phyloP scores from a whole-genome alignment of 768 basidiomycete species.

The Tephrocybe sp. region DNA sequence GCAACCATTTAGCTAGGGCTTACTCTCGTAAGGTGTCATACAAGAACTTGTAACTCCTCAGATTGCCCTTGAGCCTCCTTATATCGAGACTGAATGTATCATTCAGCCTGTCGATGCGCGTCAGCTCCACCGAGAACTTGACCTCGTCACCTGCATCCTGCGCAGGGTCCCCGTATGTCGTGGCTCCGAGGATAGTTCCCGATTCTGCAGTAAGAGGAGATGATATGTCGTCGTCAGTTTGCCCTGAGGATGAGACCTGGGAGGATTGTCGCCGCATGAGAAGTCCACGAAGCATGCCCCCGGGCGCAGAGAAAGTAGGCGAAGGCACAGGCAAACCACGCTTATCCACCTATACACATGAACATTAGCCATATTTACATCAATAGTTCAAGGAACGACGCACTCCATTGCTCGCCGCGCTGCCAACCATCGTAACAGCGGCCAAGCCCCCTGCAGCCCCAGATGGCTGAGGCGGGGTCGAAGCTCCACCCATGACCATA shows the following conservation, averaged over 20 bases:
- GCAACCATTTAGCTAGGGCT: conserved; percentile 28
- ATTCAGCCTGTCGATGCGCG: conserved; percentile 83
- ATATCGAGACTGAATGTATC: conserved; percentile 93
- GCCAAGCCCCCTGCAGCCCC: conserved; percentile 46
- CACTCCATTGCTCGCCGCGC: conserved; percentile 86
- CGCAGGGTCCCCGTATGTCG: conserved; percentile 75
- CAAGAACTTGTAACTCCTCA: conserved; percentile 91
- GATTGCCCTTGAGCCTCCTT: conserved; percentile 86
- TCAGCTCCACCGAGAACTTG: conserved; percentile 93
- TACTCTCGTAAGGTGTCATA: conserved; percentile 88
- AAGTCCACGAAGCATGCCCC: conserved; percentile 84
- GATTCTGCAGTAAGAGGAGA: conserved; percentile 41
- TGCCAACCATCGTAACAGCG: conserved; percentile 76
- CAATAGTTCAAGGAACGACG: conserved; percentile 32
- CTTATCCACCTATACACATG: conserved; percentile 69
- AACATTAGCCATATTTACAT: conserved; percentile 3
- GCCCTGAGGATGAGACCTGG: conserved; percentile 53
- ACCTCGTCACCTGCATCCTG: conserved; percentile 95
- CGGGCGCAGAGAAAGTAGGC: conserved; percentile 64
- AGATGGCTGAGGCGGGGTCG: conserved; percentile 19
- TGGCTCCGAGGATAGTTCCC: conserved; percentile 38
- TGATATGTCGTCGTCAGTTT: conserved; percentile 49
- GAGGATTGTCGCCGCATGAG: conserved; percentile 91
- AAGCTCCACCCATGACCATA: conserved; percentile 38
- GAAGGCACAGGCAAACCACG: conserved; percentile 86